Conservation (phyloP, 352 stramenopile genomes). For the Peronosclerospora sorghi region DNA sequence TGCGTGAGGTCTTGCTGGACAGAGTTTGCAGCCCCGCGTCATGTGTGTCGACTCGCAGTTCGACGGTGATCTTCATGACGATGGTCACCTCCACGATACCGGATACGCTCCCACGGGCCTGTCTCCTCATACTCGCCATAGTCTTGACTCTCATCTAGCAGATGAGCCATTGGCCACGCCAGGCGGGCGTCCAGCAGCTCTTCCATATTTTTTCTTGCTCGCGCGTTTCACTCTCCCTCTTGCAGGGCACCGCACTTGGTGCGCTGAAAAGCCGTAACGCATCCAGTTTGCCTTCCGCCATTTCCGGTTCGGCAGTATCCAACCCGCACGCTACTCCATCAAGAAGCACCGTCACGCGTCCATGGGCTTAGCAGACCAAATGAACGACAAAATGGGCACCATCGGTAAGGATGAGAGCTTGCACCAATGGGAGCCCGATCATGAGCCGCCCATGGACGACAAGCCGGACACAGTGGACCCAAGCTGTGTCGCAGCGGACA, state of each 20-base stretch:
- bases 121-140: slow-evolving; percentile 2
- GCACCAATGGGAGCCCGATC: slow-evolving; percentile 22
- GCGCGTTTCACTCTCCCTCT: slow-evolving; percentile 15
- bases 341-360: neutral
- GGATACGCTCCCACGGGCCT: slow-evolving; percentile 6
- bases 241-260: slow-evolving; percentile 2
- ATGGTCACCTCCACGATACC: neutral
- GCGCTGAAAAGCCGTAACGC: slow-evolving; percentile 3
- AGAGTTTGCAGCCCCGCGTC: neutral
- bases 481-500: neutral
- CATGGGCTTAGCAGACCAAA: slow-evolving; percentile 20
- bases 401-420: slow-evolving; percentile 6
- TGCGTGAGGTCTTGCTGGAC: neutral
- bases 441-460: slow-evolving; percentile 14
- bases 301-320: slow-evolving; percentile 12
- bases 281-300: neutral
- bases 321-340: slow-evolving; percentile 3
- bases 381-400: slow-evolving; percentile 23
- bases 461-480: slow-evolving; percentile 4
- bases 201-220: slow-evolving; percentile 20
- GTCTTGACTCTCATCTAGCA: slow-evolving; percentile 5
- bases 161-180: slow-evolving; percentile 5
- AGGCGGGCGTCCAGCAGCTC: slow-evolving; percentile 10
- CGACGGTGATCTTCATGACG: slow-evolving; percentile 1
- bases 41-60: slow-evolving; percentile 1